Percentiles rank a stretch among this genome's conserved stretches.
phyloP scores from a whole-genome alignment of 1,284 basidiomycete genomes.

The Ganoderma lucidum region DNA sequence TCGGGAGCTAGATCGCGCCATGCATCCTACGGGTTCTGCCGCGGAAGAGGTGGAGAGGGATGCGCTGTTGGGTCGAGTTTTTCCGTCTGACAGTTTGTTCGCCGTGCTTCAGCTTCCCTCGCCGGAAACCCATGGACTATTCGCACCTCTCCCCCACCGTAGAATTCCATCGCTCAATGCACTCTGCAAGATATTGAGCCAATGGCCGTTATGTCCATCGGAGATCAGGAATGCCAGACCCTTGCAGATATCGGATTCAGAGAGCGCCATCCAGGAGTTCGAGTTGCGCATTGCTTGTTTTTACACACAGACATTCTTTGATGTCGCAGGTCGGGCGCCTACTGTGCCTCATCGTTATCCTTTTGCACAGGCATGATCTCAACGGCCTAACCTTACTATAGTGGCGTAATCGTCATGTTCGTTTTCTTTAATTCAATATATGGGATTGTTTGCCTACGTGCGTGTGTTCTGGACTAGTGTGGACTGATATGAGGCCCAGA shows the following conservation, averaged over 20 bases:
- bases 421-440: too few relatives aligned
- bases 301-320: background rate
- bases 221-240: background rate
- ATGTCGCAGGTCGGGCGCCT: background rate
- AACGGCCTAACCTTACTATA: too few relatives aligned
- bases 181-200: background rate
- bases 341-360: background rate
- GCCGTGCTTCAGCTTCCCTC: background rate
- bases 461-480: too few relatives aligned
- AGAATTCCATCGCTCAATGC: background rate
- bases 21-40: background rate
- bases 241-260: background rate
- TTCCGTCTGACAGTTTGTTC: background rate
- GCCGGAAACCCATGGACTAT: background rate
- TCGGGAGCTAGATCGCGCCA: constrained; percentile 10
- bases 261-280: background rate
- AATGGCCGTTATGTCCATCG: background rate
- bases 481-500: too few relatives aligned
- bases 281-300: background rate
- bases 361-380: too few relatives aligned
- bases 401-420: too few relatives aligned
- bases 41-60: background rate
- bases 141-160: background rate
- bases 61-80: background rate
- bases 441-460: too few relatives aligned